Evolutionary conservation across 116 monocot species (phyloP).

Genomic region (Posidonia oceanica): DNA sequence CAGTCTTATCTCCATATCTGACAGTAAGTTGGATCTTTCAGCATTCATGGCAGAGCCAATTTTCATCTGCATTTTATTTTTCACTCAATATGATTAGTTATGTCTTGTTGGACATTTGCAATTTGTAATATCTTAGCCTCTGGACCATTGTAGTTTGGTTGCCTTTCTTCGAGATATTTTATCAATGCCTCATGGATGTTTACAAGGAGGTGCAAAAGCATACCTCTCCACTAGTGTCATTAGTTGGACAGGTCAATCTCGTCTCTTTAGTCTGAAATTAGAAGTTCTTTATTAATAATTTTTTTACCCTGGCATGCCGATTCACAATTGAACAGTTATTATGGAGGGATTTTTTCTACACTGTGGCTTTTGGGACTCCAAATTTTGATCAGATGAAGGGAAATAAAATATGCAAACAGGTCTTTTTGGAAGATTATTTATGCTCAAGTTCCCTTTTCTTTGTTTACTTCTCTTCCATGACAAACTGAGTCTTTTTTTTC

Average conservation of each 20-base stretch:
- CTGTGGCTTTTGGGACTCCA: slow-evolving; percentile 67
- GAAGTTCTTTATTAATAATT: no score
- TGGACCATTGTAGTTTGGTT: slow-evolving; percentile 60
- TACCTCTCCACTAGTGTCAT: slow-evolving; percentile 76
- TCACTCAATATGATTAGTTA: neutral
- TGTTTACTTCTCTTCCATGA: neutral
- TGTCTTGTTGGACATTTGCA: neutral
- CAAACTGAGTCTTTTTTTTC: neutral
- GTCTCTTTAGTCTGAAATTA: no score
- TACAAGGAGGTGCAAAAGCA: slow-evolving; percentile 42
- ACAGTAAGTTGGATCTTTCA: slow-evolving; percentile 39
- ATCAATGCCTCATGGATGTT: slow-evolving; percentile 53
- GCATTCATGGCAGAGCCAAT: neutral
- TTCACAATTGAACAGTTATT: slow-evolving; percentile 37
- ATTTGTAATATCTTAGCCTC: neutral
- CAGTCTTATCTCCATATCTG: slow-evolving; percentile 82
- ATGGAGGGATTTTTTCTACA: slow-evolving; percentile 93
- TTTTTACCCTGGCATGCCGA: no score
- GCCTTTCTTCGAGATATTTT: slow-evolving; percentile 87
- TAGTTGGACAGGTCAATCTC: slow-evolving; percentile 62
- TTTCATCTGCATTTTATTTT: neutral
- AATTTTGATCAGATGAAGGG: slow-evolving; percentile 87
- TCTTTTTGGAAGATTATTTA: slow-evolving; percentile 5
- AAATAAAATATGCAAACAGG: slow-evolving; percentile 90
- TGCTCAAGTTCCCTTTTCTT: neutral